phyloP scores from a whole-genome alignment of 306 rosid genomes.

The Erythrophleum fordii region DNA sequence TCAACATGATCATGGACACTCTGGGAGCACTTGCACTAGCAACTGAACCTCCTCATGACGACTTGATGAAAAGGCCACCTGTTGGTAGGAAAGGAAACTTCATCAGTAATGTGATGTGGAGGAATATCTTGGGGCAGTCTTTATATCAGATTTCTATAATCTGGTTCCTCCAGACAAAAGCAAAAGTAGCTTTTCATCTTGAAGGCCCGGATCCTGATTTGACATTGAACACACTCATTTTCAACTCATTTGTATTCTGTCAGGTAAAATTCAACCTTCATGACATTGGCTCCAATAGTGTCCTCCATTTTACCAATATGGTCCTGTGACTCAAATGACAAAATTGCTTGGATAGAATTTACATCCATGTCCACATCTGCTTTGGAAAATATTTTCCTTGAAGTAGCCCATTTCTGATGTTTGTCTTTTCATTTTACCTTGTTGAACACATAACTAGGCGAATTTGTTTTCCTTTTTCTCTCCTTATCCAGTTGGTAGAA shows the following conservation, averaged over 20 bases:
- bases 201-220: conserved; percentile 73
- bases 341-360: background rate
- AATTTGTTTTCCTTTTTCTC: background rate
- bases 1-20: conserved; percentile 99
- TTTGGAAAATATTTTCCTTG: conserved; percentile 1
- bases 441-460: background rate
- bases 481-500: conserved; percentile 13
- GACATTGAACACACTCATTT: conserved; percentile 85
- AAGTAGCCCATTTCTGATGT: background rate
- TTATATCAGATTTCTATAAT: conserved; percentile 79
- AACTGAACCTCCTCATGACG: conserved; percentile 90
- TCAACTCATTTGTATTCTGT: conserved; percentile 95
- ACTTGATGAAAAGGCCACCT: conserved; percentile 86
- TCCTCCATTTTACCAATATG: background rate
- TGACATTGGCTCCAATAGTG: conserved; percentile 10
- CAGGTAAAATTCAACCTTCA: conserved; percentile 66
- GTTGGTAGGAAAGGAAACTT: conserved; percentile 99
- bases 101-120: conserved; percentile 97
- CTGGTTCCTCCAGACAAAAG: conserved; percentile 93
- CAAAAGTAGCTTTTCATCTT: conserved; percentile 72
- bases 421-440: conserved; percentile 14
- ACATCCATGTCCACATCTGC: conserved; percentile 1
- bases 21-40: conserved; percentile 99
- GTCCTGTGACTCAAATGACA: conserved; percentile 14
- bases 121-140: conserved; percentile 93